Conservation (phyloP, 768 basidiomycete genomes). For the Ramaria rubella region DNA sequence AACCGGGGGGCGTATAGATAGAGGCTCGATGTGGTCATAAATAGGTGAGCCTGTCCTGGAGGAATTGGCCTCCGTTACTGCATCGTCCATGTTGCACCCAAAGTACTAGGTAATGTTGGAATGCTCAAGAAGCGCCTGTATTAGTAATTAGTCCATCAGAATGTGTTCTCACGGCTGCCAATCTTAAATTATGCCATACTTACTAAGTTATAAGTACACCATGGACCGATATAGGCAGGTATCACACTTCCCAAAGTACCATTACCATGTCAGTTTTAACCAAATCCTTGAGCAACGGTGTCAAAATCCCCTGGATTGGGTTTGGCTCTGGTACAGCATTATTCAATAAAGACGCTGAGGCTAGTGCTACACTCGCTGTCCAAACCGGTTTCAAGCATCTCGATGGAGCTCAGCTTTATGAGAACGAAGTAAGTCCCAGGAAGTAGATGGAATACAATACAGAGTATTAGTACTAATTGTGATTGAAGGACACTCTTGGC, state of each 20-base stretch:
- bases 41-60: conserved; percentile 56
- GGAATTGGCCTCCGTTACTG: conserved; percentile 16
- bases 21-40: conserved; percentile 36
- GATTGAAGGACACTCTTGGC: background rate
- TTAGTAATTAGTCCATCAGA: too few species aligned
- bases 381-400: conserved; percentile 53
- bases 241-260: background rate
- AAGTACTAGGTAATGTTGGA: too few species aligned
- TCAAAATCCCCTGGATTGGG: conserved; percentile 46
- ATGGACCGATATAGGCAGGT: too few species aligned
- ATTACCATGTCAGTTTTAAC: background rate
- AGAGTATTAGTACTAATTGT: background rate
- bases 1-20: conserved; percentile 37
- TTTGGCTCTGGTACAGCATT: conserved; percentile 60
- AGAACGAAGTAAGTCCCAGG: conserved; percentile 37
- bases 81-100: conserved; percentile 12
- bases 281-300: conserved; percentile 47
- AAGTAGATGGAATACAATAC: background rate
- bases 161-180: too few species aligned
- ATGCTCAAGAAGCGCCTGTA: too few species aligned
- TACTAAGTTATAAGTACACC: too few species aligned
- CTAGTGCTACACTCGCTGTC: conserved; percentile 41
- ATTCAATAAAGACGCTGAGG: conserved; percentile 36
- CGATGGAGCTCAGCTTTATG: conserved; percentile 57
- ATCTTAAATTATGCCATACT: too few species aligned